phyloP scores from a whole-genome alignment of 768 basidiomycete genomes.

The Leccinum sublutescens region DNA sequence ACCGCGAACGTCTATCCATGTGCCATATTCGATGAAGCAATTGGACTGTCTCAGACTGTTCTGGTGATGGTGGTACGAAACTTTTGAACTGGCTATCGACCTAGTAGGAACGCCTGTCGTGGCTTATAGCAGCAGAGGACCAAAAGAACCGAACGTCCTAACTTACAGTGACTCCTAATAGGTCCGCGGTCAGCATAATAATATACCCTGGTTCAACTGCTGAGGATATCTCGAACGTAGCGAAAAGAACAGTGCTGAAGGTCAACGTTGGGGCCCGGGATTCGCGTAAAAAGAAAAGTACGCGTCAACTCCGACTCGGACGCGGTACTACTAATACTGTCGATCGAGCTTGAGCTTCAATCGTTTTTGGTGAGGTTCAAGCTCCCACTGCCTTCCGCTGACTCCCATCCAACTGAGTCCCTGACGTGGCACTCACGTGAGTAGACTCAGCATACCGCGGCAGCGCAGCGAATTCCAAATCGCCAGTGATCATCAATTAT shows the following conservation, averaged over 20 bases:
- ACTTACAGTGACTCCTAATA: neutral
- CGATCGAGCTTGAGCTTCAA: neutral
- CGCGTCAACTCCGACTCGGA: neutral
- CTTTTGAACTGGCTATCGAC: neutral
- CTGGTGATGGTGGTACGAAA: neutral
- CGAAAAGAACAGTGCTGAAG: neutral
- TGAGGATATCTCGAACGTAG: neutral
- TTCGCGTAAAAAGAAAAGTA: neutral
- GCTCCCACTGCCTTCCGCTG: neutral
- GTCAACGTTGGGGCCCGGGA: neutral
- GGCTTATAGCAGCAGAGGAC: neutral
- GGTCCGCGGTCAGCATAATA: neutral
- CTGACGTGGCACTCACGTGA: neutral
- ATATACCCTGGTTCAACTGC: neutral
- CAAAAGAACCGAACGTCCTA: neutral
- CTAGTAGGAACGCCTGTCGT: neutral
- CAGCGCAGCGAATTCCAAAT: neutral
- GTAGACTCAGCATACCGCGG: neutral
- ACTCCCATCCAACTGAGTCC: neutral
- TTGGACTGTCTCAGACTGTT: neutral
- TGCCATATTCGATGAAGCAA: neutral
- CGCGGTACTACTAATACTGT: neutral
- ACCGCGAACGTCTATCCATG: neutral
- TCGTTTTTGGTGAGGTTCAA: neutral
- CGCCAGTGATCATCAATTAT: neutral